Conservation (phyloP, 2,329 filamentous ascomycete species). For the Aureobasidium lini region DNA sequence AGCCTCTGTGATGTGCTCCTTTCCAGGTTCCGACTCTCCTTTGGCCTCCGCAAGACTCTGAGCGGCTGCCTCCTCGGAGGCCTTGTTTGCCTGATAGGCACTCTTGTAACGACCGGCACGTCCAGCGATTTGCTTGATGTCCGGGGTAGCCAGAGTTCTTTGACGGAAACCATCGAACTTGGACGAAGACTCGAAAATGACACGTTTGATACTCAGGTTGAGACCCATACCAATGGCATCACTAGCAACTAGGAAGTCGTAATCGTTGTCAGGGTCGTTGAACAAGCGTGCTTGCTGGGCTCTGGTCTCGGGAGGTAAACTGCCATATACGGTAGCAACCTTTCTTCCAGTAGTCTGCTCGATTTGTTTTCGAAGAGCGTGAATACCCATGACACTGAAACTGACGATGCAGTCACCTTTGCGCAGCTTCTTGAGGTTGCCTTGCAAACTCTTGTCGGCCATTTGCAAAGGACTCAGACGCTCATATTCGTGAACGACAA, state of each 20-base stretch:
- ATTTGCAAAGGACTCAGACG: slow-evolving; percentile 71
- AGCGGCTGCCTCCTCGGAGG: slow-evolving; percentile 19
- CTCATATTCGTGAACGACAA: slow-evolving; percentile 74
- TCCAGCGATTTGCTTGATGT: slow-evolving; percentile 92
- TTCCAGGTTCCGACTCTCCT: slow-evolving; percentile 18
- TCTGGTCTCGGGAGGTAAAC: slow-evolving; percentile 83
- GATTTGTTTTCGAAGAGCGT: slow-evolving; percentile 69
- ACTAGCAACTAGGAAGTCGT: slow-evolving; percentile 87
- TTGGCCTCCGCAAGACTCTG: slow-evolving; percentile 22
- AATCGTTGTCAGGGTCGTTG: slow-evolving; percentile 92
- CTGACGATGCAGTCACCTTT: slow-evolving; percentile 89
- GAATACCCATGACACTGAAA: slow-evolving; percentile 77
- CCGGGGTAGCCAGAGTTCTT: slow-evolving; percentile 58
- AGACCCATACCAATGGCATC: slow-evolving; percentile 97
- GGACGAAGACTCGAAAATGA: slow-evolving; percentile 72
- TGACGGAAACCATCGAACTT: slow-evolving; percentile 61
- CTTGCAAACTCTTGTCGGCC: slow-evolving; percentile 54
- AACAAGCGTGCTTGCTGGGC: slow-evolving; percentile 87
- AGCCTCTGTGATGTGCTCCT: neutral
- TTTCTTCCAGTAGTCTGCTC: slow-evolving; percentile 68
- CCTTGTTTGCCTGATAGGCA: slow-evolving; percentile 49
- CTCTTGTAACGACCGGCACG: slow-evolving; percentile 81
- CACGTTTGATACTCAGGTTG: slow-evolving; percentile 80
- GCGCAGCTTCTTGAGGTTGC: slow-evolving; percentile 58
- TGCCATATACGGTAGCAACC: slow-evolving; percentile 89